These are phyloP conservation scores for Astraeus odoratus DNA, from an alignment of 768 basidiomycete species.

Conservation along the genomic window DNA sequence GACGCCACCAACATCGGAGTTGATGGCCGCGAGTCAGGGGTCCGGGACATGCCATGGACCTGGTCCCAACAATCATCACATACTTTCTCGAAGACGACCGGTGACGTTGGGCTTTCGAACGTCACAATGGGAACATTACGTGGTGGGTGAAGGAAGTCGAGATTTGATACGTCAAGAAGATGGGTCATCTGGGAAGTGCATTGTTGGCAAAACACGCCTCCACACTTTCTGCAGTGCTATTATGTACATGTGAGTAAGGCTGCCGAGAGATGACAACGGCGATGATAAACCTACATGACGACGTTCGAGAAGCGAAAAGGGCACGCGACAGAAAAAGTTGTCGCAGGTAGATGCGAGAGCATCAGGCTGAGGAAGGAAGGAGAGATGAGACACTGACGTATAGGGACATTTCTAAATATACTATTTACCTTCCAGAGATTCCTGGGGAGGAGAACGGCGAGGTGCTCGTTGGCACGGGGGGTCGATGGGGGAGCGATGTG, in stretches of 20 bases:
- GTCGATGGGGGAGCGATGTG: constrained; percentile 12
- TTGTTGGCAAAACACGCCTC: constrained; percentile 63
- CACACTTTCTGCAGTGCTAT: constrained; percentile 81
- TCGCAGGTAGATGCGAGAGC: constrained; percentile 57
- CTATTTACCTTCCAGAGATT: constrained; percentile 72
- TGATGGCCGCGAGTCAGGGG: constrained; percentile 33
- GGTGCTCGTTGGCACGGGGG: constrained; percentile 53
- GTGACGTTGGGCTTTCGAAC: constrained; percentile 55
- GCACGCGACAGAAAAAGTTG: constrained; percentile 60
- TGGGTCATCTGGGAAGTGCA: constrained; percentile 56
- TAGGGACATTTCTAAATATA: constrained; percentile 1
- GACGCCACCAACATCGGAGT: constrained; percentile 33
- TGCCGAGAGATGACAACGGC: background rate
- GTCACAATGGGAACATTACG: constrained; percentile 51
- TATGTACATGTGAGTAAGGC: constrained; percentile 15
- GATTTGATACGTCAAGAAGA: constrained; percentile 66
- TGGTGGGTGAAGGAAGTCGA: constrained; percentile 67
- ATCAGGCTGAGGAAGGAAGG: constrained; percentile 43
- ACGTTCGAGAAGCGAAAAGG: constrained; percentile 65
- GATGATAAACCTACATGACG: constrained; percentile 62
- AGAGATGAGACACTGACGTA: constrained; percentile 13
- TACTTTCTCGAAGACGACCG: constrained; percentile 52
- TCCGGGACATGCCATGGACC: constrained; percentile 49
- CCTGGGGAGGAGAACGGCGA: constrained; percentile 67
- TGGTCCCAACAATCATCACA: constrained; percentile 76